Conservation (phyloP, 2,329 filamentous ascomycete genomes). For the Cladosporium sp. region DNA sequence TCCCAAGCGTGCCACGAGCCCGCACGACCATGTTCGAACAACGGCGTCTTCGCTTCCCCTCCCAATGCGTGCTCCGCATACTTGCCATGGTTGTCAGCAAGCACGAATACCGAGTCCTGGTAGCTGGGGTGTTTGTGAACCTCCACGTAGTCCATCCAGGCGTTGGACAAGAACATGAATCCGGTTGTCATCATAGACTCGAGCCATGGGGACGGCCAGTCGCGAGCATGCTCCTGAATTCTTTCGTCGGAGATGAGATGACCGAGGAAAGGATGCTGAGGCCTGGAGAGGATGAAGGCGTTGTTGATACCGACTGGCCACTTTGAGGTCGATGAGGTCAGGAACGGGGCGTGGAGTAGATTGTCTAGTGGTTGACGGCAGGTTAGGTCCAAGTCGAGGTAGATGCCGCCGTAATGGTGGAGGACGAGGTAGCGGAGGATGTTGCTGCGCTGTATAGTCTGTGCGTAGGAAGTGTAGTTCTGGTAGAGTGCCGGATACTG, state of each 20-base stretch:
- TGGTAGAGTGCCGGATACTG: constrained; percentile 32
- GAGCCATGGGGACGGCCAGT: constrained; percentile 34
- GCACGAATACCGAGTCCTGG: constrained; percentile 30
- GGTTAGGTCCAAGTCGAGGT: constrained; percentile 35
- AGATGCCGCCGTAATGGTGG: constrained; percentile 35
- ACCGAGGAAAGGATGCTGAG: constrained; percentile 30
- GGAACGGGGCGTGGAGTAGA: constrained; percentile 29
- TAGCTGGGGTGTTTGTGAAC: constrained; percentile 3
- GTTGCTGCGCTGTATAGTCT: constrained; percentile 36
- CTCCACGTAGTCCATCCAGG: constrained; percentile 32
- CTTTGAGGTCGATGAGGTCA: constrained; percentile 30
- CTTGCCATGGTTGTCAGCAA: constrained; percentile 30
- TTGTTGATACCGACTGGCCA: constrained; percentile 37
- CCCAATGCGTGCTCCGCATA: constrained; percentile 34
- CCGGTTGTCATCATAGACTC: constrained; percentile 38
- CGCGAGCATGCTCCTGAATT: constrained; percentile 28
- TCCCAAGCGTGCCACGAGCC: constrained; percentile 37
- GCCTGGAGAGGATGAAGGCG: constrained; percentile 34
- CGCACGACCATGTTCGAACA: constrained; percentile 34
- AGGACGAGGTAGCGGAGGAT: constrained; percentile 35
- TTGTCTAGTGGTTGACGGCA: constrained; percentile 30
- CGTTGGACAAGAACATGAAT: constrained; percentile 35
- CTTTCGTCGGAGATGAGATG: constrained; percentile 24
- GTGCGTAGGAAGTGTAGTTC: constrained; percentile 30
- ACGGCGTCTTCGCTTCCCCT: constrained; percentile 31